phyloP scores from a whole-genome alignment of 345 rosid species.

The Dimocarpus longan region DNA sequence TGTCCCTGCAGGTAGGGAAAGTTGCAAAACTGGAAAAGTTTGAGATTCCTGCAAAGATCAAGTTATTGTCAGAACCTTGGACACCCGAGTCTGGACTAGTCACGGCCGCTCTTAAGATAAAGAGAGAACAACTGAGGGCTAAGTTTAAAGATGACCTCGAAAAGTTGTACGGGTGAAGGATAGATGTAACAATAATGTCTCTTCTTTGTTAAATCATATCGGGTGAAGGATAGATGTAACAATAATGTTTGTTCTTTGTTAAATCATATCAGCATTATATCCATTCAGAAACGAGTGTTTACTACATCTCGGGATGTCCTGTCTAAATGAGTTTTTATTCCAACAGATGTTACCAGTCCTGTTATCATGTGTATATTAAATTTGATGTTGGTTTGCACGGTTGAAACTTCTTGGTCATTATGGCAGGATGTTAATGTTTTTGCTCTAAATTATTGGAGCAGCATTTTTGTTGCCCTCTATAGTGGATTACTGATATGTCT shows the following conservation, averaged over 20 bases:
- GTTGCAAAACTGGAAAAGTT: constrained; percentile 68
- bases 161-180: constrained; percentile 52
- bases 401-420: not conserved
- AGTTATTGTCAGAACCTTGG: constrained; percentile 74
- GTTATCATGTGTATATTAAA: not conserved
- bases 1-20: constrained; percentile 58
- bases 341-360: not conserved
- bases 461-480: too few species aligned
- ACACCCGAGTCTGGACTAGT: constrained; percentile 81
- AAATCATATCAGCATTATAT: not conserved
- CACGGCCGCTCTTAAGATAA: constrained; percentile 74
- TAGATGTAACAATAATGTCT: too few species aligned
- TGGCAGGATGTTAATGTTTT: not conserved
- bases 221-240: too few species aligned
- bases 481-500: not conserved
- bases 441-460: too few species aligned
- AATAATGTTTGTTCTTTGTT: not conserved
- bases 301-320: not conserved
- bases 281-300: not conserved
- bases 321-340: not conserved
- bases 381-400: not conserved
- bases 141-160: constrained; percentile 69
- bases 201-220: too few species aligned
- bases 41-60: constrained; percentile 79
- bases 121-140: constrained; percentile 69